phyloP scores from a whole-genome alignment of 2,329 filamentous ascomycete species.

The Ascochyta lentis region DNA sequence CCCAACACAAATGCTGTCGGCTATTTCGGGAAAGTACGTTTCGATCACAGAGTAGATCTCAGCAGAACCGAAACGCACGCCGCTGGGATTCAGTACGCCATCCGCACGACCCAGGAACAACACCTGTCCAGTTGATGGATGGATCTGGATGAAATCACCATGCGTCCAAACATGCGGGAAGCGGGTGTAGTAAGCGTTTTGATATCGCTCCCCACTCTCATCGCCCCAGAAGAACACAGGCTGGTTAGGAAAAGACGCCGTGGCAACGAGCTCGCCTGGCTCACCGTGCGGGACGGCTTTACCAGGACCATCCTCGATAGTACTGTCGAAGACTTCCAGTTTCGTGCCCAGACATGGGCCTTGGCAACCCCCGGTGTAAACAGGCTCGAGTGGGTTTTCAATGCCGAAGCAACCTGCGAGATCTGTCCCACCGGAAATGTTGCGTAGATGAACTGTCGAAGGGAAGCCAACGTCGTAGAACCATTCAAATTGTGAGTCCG shows the following conservation, averaged over 20 bases:
- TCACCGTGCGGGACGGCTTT: slow-evolving; percentile 66
- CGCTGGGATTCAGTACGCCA: slow-evolving; percentile 80
- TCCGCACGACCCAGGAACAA: slow-evolving; percentile 74
- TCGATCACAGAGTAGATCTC: slow-evolving; percentile 82
- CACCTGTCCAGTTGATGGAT: slow-evolving; percentile 71
- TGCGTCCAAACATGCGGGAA: slow-evolving; percentile 76
- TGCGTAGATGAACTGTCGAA: slow-evolving; percentile 68
- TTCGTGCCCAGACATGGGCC: slow-evolving; percentile 61
- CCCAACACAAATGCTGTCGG: slow-evolving; percentile 80
- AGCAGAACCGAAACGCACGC: slow-evolving; percentile 78
- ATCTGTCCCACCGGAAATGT: slow-evolving; percentile 81
- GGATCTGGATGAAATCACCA: slow-evolving; percentile 77
- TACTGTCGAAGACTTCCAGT: slow-evolving; percentile 66
- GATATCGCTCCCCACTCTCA: slow-evolving; percentile 51
- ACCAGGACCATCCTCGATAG: slow-evolving; percentile 55
- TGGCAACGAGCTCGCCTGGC: slow-evolving; percentile 77
- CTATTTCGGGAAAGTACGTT: slow-evolving; percentile 67
- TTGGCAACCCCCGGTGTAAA: slow-evolving; percentile 66
- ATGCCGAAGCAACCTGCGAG: slow-evolving; percentile 69
- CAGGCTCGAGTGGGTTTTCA: slow-evolving; percentile 72
- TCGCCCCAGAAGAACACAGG: slow-evolving; percentile 62
- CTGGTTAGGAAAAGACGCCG: slow-evolving; percentile 75
- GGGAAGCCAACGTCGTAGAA: slow-evolving; percentile 78
- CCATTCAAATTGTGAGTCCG: slow-evolving; percentile 80
- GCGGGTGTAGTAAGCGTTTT: slow-evolving; percentile 55